Percentiles rank a stretch among this genome's conserved stretches.
These are phyloP conservation scores for Skeletonema marinoi DNA, from an alignment of 108 stramenopile genomes.

Conservation along the genomic window DNA sequence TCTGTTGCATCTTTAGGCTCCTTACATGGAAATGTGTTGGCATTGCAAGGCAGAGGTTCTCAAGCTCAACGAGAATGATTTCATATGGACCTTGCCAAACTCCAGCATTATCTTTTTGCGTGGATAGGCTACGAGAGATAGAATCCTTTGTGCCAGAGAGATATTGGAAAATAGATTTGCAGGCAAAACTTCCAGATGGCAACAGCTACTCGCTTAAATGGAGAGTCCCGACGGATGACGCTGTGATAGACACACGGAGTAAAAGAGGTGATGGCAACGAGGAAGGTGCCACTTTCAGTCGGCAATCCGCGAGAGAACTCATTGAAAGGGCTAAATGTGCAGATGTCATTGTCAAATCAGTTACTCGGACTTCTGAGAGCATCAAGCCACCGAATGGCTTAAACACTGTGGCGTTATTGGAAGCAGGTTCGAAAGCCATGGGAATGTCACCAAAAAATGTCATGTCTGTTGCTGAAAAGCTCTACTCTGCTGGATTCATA, in stretches of 20 bases:
- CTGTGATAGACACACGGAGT: conserved; percentile 8
- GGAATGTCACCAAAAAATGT: conserved; percentile 42
- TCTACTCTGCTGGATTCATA: conserved; percentile 69
- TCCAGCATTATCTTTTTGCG: conserved; percentile 79
- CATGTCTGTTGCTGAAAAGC: conserved; percentile 44
- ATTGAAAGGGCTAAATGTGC: conserved; percentile 13
- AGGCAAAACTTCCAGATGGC: not conserved
- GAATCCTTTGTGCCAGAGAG: conserved; percentile 51
- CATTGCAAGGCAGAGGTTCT: conserved; percentile 44
- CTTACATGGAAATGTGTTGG: conserved; percentile 61
- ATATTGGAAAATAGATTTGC: conserved; percentile 55
- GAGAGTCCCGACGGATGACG: not conserved
- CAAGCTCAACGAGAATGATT: conserved; percentile 43
- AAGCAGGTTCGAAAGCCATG: conserved; percentile 41
- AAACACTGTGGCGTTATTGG: conserved; percentile 38
- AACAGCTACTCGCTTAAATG: conserved; percentile 9
- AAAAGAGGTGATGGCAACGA: not conserved
- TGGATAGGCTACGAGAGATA: conserved; percentile 60
- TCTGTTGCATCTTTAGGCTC: conserved; percentile 24
- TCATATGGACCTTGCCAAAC: conserved; percentile 84
- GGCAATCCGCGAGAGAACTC: conserved; percentile 3
- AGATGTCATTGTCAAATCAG: conserved; percentile 1
- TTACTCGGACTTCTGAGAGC: not conserved
- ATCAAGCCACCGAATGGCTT: conserved; percentile 27
- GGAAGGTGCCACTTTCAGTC: not conserved